phyloP scores from a whole-genome alignment of 108 stramenopile species.

The Stephanodiscus minutulus region DNA sequence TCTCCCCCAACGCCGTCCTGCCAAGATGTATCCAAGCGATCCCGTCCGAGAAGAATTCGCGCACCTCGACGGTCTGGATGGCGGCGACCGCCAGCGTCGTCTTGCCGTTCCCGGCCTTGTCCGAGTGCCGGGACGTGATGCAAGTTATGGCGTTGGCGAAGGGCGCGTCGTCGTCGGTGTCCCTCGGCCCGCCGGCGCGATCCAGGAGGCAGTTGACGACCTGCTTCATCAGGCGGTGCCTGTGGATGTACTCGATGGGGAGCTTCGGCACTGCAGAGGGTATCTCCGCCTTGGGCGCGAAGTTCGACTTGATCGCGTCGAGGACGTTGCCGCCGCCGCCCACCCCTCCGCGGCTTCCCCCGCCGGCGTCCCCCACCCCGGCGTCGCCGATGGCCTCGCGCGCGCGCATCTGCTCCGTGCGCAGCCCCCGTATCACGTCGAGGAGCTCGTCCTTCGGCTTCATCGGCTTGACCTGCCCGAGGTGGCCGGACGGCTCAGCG shows the following conservation, averaged over 20 bases:
- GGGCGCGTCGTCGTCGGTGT: conserved; percentile 60
- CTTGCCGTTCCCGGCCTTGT: conserved; percentile 90
- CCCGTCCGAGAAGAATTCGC: conserved; percentile 88
- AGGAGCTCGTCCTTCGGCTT: conserved; percentile 85
- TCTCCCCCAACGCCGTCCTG: conserved; percentile 68
- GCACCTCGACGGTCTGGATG: conserved; percentile 85
- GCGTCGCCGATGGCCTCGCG: conserved; percentile 51
- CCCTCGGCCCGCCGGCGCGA: conserved; percentile 54
- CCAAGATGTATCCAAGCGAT: conserved; percentile 88
- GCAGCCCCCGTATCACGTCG: conserved; percentile 80
- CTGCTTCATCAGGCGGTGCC: conserved; percentile 87
- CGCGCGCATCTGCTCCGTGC: conserved; percentile 75
- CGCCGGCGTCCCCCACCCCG: too few species aligned
- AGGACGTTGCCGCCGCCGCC: conserved; percentile 30
- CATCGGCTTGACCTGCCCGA: conserved; percentile 53
- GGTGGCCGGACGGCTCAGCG: conserved; percentile 3
- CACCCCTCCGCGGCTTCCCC: too few species aligned
- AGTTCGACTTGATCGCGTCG: conserved; percentile 76
- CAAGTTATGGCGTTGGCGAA: conserved; percentile 72
- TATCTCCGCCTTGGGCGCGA: conserved; percentile 85
- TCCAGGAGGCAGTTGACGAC: conserved; percentile 84
- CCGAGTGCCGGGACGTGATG: conserved; percentile 85
- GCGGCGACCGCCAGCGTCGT: conserved; percentile 86
- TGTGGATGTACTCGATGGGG: conserved; percentile 85
- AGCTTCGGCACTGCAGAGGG: conserved; percentile 82